phyloP scores from a whole-genome alignment of 2,329 filamentous ascomycete genomes.

The Calonectria leucothoes region DNA sequence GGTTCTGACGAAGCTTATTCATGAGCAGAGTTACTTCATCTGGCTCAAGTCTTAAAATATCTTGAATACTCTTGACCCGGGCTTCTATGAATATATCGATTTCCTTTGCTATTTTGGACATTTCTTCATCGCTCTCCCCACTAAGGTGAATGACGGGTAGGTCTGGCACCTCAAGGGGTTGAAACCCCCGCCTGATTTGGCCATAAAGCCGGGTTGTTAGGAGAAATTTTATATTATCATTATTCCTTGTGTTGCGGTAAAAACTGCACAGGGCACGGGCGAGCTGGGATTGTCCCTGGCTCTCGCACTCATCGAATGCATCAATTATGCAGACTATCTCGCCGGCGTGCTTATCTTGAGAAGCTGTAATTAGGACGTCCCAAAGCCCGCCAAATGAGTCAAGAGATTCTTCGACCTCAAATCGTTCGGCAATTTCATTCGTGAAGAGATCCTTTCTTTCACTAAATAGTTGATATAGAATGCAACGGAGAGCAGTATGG shows the following conservation, averaged over 20 bases:
- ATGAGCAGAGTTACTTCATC: slow-evolving; percentile 18
- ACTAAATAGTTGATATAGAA: slow-evolving; percentile 52
- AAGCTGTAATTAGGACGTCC: slow-evolving; percentile 38
- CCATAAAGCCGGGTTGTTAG: slow-evolving; percentile 44
- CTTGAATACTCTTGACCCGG: slow-evolving; percentile 2
- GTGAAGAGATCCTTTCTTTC: slow-evolving; percentile 38
- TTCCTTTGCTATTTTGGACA: slow-evolving; percentile 32
- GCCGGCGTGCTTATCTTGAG: slow-evolving; percentile 17
- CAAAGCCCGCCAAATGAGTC: slow-evolving; percentile 45
- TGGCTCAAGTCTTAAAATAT: not conserved
- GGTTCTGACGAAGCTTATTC: slow-evolving; percentile 16
- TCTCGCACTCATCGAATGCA: slow-evolving; percentile 54
- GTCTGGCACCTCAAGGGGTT: not conserved
- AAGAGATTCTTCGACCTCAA: slow-evolving; percentile 29
- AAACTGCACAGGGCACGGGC: slow-evolving; percentile 36
- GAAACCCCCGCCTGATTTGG: slow-evolving; percentile 36
- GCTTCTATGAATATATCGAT: slow-evolving; percentile 34
- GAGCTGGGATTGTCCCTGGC: slow-evolving; percentile 32
- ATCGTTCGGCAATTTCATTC: slow-evolving; percentile 29
- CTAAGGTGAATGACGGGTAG: slow-evolving; percentile 31
- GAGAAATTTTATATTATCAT: not conserved
- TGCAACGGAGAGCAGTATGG: slow-evolving; percentile 45
- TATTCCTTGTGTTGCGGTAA: slow-evolving; percentile 26
- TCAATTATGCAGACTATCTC: slow-evolving; percentile 52
- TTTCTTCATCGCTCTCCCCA: slow-evolving; percentile 31